A percentile compares a stretch with the other conserved stretches of the same genome.
Evolutionary conservation across 108 stramenopile species (phyloP).

Genomic region (Nitzschia palea): DNA sequence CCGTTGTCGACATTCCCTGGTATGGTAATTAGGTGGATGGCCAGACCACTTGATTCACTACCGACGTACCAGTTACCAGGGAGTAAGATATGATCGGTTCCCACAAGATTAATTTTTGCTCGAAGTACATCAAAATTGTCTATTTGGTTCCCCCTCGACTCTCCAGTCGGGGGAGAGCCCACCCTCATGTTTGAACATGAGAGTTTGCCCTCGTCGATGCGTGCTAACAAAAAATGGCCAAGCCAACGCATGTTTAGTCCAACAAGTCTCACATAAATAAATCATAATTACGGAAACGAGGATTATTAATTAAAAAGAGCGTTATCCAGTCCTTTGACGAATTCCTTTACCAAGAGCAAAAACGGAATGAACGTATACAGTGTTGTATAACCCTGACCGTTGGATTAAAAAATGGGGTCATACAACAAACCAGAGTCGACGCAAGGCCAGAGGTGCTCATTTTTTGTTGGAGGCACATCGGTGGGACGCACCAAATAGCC

Average conservation of each 20-base stretch:
- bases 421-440: constrained; percentile 11
- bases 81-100: no score
- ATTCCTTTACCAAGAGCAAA: constrained; percentile 17
- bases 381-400: constrained; percentile 13
- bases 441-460: constrained; percentile 14
- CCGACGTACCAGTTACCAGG: no score
- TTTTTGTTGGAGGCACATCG: constrained; percentile 9
- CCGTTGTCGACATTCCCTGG: no score
- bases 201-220: not conserved
- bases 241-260: constrained; percentile 8
- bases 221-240: not conserved
- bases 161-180: no score
- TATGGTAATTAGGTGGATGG: no score
- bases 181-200: no score
- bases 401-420: constrained; percentile 17
- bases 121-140: not conserved
- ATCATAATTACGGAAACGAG: not conserved
- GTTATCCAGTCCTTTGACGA: constrained; percentile 29
- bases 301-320: not conserved
- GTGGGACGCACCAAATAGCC: constrained; percentile 17
- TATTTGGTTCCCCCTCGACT: not conserved
- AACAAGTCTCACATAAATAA: not conserved
- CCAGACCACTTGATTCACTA: no score
- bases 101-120: constrained; percentile 14
- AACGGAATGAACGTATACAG: constrained; percentile 15